phyloP scores from a whole-genome alignment of 257 asterid genomes.

The Ocimum tenuiflorum region DNA sequence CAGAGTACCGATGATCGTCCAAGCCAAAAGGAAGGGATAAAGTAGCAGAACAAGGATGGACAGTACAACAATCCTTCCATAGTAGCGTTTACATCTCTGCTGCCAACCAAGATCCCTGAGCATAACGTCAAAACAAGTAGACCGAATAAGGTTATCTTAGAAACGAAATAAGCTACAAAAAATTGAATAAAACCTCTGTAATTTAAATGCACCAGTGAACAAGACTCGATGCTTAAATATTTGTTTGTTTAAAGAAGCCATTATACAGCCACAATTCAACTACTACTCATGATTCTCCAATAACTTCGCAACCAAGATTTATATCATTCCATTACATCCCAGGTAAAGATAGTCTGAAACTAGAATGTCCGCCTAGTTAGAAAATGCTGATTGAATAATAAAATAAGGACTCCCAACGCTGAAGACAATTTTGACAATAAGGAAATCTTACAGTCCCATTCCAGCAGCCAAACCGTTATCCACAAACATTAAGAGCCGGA shows the following conservation, averaged over 20 bases:
- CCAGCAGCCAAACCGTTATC: conserved; percentile 94
- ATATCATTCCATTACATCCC: too few species aligned
- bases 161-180: background rate
- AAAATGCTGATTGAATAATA: background rate
- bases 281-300: too few species aligned
- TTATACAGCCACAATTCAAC: too few species aligned
- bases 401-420: background rate
- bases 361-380: background rate
- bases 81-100: conserved; percentile 74
- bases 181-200: background rate
- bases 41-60: conserved; percentile 66
- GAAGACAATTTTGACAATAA: background rate
- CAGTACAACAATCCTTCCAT: conserved; percentile 79
- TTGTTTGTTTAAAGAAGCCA: background rate
- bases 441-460: conserved; percentile 77
- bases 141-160: background rate
- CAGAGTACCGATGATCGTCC: conserved; percentile 81
- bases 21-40: conserved; percentile 78
- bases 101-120: conserved; percentile 92
- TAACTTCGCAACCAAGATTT: too few species aligned
- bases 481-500: conserved; percentile 89
- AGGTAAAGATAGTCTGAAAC: background rate
- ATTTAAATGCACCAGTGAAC: background rate
- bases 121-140: background rate
- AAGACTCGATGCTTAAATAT: background rate